Evolutionary conservation across 768 basidiomycete species (phyloP).

Genomic region (Lactarius sp.): DNA sequence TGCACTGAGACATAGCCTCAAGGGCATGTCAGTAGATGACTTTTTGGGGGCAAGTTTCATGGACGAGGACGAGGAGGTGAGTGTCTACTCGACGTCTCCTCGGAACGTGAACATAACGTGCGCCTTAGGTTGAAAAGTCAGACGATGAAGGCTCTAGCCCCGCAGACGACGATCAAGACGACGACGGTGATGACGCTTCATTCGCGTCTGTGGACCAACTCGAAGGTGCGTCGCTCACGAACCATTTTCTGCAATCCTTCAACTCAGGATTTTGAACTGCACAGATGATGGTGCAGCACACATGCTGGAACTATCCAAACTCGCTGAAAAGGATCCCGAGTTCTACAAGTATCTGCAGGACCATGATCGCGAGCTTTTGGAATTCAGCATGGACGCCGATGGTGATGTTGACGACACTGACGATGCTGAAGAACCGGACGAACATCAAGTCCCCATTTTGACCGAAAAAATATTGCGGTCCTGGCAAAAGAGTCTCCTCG

Average conservation of each 20-base stretch:
- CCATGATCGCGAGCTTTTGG: slow-evolving; percentile 87
- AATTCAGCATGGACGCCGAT: slow-evolving; percentile 50
- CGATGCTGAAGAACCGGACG: slow-evolving; percentile 44
- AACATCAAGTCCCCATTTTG: slow-evolving; percentile 46
- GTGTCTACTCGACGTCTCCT: background rate
- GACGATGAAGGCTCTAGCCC: slow-evolving; percentile 39
- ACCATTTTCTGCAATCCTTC: background rate
- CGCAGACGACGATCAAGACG: slow-evolving; percentile 38
- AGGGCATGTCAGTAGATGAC: slow-evolving; percentile 70
- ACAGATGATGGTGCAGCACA: slow-evolving; percentile 71
- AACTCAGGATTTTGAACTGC: slow-evolving; percentile 4
- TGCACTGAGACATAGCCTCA: slow-evolving; percentile 32
- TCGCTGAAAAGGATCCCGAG: slow-evolving; percentile 97
- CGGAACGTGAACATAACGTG: background rate
- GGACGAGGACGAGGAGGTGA: slow-evolving; percentile 54
- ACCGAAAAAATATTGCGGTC: slow-evolving; percentile 63
- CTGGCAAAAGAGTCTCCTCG: slow-evolving; percentile 88
- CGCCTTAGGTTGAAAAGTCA: slow-evolving; percentile 29
- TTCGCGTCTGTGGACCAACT: slow-evolving; percentile 78
- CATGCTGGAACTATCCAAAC: slow-evolving; percentile 74
- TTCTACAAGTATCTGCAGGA: slow-evolving; percentile 98
- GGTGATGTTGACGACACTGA: slow-evolving; percentile 43
- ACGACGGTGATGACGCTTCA: slow-evolving; percentile 52
- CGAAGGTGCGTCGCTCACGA: slow-evolving; percentile 44
- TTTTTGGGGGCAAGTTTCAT: slow-evolving; percentile 70